Evolutionary conservation across 441 rosid genomes (phyloP).

Genomic region (Iberis amara): DNA sequence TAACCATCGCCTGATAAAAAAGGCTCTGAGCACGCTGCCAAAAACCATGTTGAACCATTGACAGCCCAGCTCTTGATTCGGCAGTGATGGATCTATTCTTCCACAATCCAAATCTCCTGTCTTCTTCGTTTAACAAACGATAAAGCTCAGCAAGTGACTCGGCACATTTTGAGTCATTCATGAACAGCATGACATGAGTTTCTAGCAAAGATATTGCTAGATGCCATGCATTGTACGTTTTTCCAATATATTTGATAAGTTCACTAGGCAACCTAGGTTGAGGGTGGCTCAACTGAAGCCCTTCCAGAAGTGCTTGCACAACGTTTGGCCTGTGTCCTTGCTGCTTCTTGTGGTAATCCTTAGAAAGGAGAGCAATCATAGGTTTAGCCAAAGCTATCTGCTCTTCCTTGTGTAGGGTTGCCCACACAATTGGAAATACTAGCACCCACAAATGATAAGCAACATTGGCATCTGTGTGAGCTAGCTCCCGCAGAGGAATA

Average conservation of each 20-base stretch:
- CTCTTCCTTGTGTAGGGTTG: constrained; percentile 78
- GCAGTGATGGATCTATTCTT: constrained; percentile 86
- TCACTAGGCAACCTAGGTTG: constrained; percentile 99
- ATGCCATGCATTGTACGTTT: constrained; percentile 98
- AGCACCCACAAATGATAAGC: constrained; percentile 97
- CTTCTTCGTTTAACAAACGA: constrained; percentile 91
- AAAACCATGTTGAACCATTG: constrained; percentile 94
- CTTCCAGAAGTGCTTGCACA: constrained; percentile 98
- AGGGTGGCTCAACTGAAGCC: constrained; percentile 97
- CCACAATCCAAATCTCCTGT: constrained; percentile 98
- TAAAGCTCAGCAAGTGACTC: constrained; percentile 97
- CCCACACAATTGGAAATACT: constrained; percentile 97
- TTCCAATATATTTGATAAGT: constrained; percentile 90
- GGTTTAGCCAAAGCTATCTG: constrained; percentile 86
- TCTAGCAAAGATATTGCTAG: constrained; percentile 84
- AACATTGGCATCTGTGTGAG: constrained; percentile 89
- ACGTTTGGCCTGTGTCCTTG: constrained; percentile 89
- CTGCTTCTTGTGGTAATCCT: constrained; percentile 96
- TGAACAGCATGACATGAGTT: constrained; percentile 84
- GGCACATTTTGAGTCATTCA: constrained; percentile 79
- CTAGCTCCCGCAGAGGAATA: constrained; percentile 84
- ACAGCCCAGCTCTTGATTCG: constrained; percentile 94
- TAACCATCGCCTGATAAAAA: constrained; percentile 92
- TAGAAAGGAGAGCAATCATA: constrained; percentile 73
- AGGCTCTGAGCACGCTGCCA: constrained; percentile 96